Base-by-base conservation (phyloP, 2,329 filamentous ascomycete genomes). In the Helotiales sp. region DNA sequence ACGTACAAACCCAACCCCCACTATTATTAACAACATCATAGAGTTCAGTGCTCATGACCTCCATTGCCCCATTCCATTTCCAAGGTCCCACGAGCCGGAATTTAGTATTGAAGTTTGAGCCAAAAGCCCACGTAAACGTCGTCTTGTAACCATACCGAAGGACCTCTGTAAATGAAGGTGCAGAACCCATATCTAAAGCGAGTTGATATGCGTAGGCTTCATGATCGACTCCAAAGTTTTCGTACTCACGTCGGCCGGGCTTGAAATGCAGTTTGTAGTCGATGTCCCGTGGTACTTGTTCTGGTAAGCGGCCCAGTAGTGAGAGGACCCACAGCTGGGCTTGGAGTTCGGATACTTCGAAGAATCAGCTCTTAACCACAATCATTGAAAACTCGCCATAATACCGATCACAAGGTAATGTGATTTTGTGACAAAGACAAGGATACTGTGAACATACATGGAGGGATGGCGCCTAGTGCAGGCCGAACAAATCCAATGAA, bases 401-500 rank as follows among this genome's bases (percentile, higher is more conserved):
- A n/a, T n/a, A n/a, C n/a, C n/a, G n/a, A n/a, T n/a, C n/a, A n/a
- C n/a, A n/a, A n/a, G n/a, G n/a, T n/a, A n/a, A n/a, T n/a, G n/a
- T n/a, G n/a, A n/a, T n/a, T n/a, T n/a, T n/a, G n/a, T n/a, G n/a
- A n/a, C n/a, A 17, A n/a, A 43, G 15, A 43, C 30, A 34, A 34
- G 15, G 15, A n/a, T n/a, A n/a, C n/a, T 15, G 37, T 43, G 37
- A 43, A 15, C 37, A 5, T 43, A 43, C 37, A 43, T 11, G 37
- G 37, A 11, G 54, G 54, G 13, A 58, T 58, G 17, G 54, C 54
- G 11, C 54, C 54, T 20, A 58, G 20, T 15, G n/a, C 32, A 22
- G 54, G 54, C 5, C 54, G 15, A 13, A 58, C 30, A 8, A 58
- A 58, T 40, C 54, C 54, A 37, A 58, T 58, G 24, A 58, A 58